phyloP scores from a whole-genome alignment of 2,329 filamentous ascomycete species.

The Fusarium citri region DNA sequence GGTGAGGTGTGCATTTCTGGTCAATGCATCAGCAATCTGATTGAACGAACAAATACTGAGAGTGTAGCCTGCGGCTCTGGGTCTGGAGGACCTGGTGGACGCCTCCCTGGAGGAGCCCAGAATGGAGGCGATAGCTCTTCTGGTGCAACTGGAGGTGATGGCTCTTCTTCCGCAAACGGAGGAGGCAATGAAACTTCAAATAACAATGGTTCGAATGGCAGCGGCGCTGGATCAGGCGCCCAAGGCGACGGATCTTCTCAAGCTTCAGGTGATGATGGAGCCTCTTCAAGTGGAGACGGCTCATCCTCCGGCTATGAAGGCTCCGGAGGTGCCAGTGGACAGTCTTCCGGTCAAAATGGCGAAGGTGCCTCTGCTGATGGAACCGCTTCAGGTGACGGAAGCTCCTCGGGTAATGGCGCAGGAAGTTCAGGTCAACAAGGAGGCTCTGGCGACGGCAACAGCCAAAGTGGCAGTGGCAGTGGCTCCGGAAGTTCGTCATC shows the following conservation, averaged over 20 bases:
- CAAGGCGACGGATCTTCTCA: neutral
- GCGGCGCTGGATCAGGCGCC: neutral
- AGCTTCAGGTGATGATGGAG: neutral
- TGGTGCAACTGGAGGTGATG: no score
- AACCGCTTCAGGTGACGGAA: neutral
- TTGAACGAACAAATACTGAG: neutral
- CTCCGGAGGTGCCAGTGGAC: neutral
- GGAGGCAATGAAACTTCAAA: neutral
- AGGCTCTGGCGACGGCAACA: neutral
- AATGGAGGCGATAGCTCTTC: neutral
- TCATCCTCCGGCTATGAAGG: neutral
- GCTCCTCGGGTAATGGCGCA: neutral
- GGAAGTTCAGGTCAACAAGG: neutral
- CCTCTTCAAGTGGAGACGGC: neutral
- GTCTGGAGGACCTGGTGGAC: conserved; percentile 25
- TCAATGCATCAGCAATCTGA: conserved; percentile 20
- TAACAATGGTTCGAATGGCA: neutral
- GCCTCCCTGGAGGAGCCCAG: neutral
- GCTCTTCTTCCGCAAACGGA: neutral
- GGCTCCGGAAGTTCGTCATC: neutral
- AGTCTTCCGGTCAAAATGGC: neutral
- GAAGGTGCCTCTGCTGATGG: neutral
- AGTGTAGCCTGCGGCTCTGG: conserved; percentile 16
- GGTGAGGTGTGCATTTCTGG: conserved; percentile 27
- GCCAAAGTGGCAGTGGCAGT: neutral